Evolutionary conservation across 2,329 filamentous ascomycete species (phyloP).

Genomic region (Didymella glomerata): DNA sequence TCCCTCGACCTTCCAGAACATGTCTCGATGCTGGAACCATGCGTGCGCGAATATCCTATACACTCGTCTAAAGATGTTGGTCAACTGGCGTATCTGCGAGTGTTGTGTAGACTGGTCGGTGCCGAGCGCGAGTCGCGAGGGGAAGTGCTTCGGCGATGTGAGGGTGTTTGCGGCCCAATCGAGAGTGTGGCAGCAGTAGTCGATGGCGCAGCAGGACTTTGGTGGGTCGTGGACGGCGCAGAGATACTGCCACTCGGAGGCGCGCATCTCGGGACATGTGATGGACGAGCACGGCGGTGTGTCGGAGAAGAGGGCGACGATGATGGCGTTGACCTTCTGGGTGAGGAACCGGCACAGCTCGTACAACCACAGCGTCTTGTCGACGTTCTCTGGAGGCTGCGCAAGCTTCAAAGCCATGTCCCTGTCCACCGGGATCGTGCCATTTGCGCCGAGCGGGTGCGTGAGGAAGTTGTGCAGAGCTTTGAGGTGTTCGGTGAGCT

Average conservation of each 20-base stretch:
- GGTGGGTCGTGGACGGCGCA: conserved; percentile 97
- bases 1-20: conserved; percentile 93
- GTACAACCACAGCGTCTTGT: conserved; percentile 93
- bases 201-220: conserved; percentile 96
- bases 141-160: conserved; percentile 94
- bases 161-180: conserved; percentile 97
- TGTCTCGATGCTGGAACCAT: conserved; percentile 95
- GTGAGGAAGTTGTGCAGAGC: conserved; percentile 87
- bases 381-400: conserved; percentile 80
- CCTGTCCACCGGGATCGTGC: conserved; percentile 76
- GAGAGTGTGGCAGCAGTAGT: conserved; percentile 98
- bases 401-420: conserved; percentile 79
- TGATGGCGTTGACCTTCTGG: conserved; percentile 90
- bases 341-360: conserved; percentile 97
- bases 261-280: conserved; percentile 98
- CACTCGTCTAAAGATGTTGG: conserved; percentile 92
- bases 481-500: conserved; percentile 95
- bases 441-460: conserved; percentile 62
- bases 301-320: conserved; percentile 93
- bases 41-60: conserved; percentile 98
- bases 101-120: conserved; percentile 49
- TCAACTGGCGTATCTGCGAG: conserved; percentile 79
- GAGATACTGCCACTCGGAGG: conserved; percentile 98
- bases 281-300: conserved; percentile 84
- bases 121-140: conserved; percentile 76